Conservation (phyloP, 169 alveolate genomes). For the Cryptosporidium muris region DNA sequence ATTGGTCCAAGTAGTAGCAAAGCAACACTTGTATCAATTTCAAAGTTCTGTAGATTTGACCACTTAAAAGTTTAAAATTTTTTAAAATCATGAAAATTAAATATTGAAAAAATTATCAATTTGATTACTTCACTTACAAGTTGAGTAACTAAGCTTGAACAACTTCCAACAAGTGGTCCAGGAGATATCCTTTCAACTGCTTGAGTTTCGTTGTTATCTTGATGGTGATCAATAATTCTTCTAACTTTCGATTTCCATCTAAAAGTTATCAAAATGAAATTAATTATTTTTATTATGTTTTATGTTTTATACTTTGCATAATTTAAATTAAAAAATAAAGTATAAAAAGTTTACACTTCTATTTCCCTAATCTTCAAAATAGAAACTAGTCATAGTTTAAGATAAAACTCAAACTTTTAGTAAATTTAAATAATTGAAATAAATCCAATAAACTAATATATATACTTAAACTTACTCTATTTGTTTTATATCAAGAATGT, state of each 20-base stretch:
- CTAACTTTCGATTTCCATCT: conserved; percentile 25
- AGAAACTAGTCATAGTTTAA: no score
- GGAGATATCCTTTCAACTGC: conserved; percentile 18
- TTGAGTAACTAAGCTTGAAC: conserved; percentile 35
- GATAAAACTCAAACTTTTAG: neutral
- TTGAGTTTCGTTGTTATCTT: conserved; percentile 9
- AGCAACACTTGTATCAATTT: neutral
- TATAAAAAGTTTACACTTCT: neutral
- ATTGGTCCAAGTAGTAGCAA: conserved; percentile 20
- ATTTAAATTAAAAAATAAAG: neutral
- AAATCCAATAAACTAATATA: neutral
- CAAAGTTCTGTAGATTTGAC: neutral
- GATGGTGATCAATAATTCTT: conserved; percentile 54
- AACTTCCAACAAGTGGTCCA: conserved; percentile 57
- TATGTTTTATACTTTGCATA: no score
- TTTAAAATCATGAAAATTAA: neutral
- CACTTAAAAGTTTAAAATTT: conserved; percentile 2
- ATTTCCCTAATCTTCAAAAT: neutral
- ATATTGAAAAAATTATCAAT: neutral
- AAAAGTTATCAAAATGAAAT: neutral
- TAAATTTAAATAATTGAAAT: neutral
- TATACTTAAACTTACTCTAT: conserved; percentile 14
- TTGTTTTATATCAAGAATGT: conserved; percentile 9
- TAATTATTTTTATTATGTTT: neutral
- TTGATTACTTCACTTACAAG: conserved; percentile 34